Evolutionary conservation across 2,329 filamentous ascomycete species (phyloP), one percentile per base, ranked within the genome.

Genomic region (Orbilia ellipsospora): DNA sequence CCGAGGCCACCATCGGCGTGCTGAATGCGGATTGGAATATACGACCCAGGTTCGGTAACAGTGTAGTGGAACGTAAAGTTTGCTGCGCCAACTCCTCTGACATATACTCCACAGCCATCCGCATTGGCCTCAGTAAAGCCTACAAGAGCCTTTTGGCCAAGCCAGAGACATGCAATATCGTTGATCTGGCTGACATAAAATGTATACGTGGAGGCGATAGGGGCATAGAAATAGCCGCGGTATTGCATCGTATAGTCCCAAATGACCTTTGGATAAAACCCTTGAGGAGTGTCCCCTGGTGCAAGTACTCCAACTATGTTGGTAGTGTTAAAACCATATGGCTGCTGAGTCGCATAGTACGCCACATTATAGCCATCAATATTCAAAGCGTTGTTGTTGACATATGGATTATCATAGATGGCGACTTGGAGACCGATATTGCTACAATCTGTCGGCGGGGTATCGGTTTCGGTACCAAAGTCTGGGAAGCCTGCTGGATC

Each of bases 201-300:
- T 4, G 23, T 74, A 13, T 74, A 74, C 0, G 50, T 57, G 20
- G 23, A 57, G 12, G 16, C 26, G 8, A 42, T 52, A 0, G 70
- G 63, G 6, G 70, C 56, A n/a, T 63, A 74, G 40, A 74, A 74
- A 20, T 74, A 74, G 12, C 70, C 70, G 2, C 63, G 62, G 26
- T 67, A 63, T 13, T 74, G 66, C n/a, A 74, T 16, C 26, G 36
- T 57, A 31, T 63, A 67, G 15, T 31, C 20, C 23, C 4, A 28
- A 10, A 40, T 1, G 12, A 26, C 31, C 12, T 12, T 12, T 12
- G 57, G 40, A 5, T 26, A 52, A 44, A 69, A 62, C 16, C 65
- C 65, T 36, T 69, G 65, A 44, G 65, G 26, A 4, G 60, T 42
- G 7, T 13, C 13, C 1, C 60, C 60, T 8, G 60, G 60, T 2